phyloP scores from a whole-genome alignment of 768 basidiomycete genomes.

The Leccinum subgranulosum region DNA sequence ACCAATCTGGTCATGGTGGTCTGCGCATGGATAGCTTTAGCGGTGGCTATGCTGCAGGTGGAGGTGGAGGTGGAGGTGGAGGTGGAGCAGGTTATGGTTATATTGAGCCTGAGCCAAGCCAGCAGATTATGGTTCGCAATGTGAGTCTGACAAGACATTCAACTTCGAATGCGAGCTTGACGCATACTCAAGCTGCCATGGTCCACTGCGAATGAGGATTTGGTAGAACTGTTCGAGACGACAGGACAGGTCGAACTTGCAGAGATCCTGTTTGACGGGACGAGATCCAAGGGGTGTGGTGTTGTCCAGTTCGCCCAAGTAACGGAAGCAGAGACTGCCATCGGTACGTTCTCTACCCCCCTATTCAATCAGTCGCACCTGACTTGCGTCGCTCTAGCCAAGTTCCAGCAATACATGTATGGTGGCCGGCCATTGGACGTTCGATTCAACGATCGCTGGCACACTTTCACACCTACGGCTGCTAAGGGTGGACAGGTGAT shows the following conservation, averaged over 20 bases:
- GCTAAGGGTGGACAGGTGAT: conserved; percentile 82
- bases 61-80: conserved; percentile 35
- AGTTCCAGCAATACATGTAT: conserved; percentile 95
- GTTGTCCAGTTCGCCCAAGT: conserved; percentile 93
- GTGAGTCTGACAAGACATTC: conserved; percentile 51
- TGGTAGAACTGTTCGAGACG: conserved; percentile 97
- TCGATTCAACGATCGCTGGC: conserved; percentile 94
- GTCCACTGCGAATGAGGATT: conserved; percentile 98
- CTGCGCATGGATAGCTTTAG: conserved; percentile 36
- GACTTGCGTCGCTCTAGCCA: conserved; percentile 45
- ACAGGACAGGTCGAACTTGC: conserved; percentile 93
- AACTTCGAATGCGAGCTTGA: not conserved
- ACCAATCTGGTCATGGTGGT: conserved; percentile 46
- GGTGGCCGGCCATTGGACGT: conserved; percentile 89
- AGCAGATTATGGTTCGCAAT: conserved; percentile 98
- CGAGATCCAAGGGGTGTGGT: conserved; percentile 90
- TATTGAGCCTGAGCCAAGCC: conserved; percentile 77
- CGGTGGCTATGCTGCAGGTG: conserved; percentile 34
- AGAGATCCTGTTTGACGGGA: conserved; percentile 91
- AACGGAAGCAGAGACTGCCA: conserved; percentile 89
- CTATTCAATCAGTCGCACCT: not conserved
- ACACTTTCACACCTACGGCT: conserved; percentile 84
- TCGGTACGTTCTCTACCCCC: conserved; percentile 47
- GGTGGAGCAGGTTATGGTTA: conserved; percentile 39
- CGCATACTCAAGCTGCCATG: conserved; percentile 72